These are phyloP conservation scores for Cladobotryum protrusum DNA, from an alignment of 2,329 filamentous ascomycete species.

Conservation along the genomic window DNA sequence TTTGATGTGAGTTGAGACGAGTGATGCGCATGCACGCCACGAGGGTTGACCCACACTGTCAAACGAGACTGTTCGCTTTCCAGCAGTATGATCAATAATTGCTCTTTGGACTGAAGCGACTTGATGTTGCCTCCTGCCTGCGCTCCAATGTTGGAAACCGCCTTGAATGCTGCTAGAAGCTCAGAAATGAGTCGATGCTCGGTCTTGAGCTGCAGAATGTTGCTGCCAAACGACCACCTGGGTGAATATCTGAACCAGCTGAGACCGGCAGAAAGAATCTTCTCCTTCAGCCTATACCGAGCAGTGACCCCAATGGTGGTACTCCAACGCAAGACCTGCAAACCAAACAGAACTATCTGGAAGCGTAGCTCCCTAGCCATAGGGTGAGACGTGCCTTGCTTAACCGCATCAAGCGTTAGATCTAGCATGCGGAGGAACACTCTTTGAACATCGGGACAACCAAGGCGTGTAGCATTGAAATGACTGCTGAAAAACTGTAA, in stretches of 20 bases:
- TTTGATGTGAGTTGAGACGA: slow-evolving; percentile 38
- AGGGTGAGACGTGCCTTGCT: slow-evolving; percentile 67
- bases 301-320: slow-evolving; percentile 57
- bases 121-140: slow-evolving; percentile 50
- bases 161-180: slow-evolving; percentile 60
- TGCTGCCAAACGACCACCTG: slow-evolving; percentile 93
- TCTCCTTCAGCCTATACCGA: slow-evolving; percentile 81
- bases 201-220: slow-evolving; percentile 86
- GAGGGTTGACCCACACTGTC: slow-evolving; percentile 81
- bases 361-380: slow-evolving; percentile 89
- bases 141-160: slow-evolving; percentile 54
- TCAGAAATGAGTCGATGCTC: slow-evolving; percentile 79
- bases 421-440: slow-evolving; percentile 78
- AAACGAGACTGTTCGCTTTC: slow-evolving; percentile 80
- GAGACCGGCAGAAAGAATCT: slow-evolving; percentile 77
- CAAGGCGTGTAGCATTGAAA: slow-evolving; percentile 86
- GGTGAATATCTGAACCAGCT: slow-evolving; percentile 82
- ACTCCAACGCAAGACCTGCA: slow-evolving; percentile 69
- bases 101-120: slow-evolving; percentile 70
- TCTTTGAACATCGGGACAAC: slow-evolving; percentile 72
- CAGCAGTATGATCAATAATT: slow-evolving; percentile 72
- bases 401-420: slow-evolving; percentile 69
- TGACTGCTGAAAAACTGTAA: slow-evolving; percentile 90
- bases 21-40: slow-evolving; percentile 49
- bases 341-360: slow-evolving; percentile 74